A percentile compares a stretch with the other conserved stretches of the same genome.
phyloP scores from a whole-genome alignment of 768 basidiomycete genomes.

The Phanerochaete carnosa region DNA sequence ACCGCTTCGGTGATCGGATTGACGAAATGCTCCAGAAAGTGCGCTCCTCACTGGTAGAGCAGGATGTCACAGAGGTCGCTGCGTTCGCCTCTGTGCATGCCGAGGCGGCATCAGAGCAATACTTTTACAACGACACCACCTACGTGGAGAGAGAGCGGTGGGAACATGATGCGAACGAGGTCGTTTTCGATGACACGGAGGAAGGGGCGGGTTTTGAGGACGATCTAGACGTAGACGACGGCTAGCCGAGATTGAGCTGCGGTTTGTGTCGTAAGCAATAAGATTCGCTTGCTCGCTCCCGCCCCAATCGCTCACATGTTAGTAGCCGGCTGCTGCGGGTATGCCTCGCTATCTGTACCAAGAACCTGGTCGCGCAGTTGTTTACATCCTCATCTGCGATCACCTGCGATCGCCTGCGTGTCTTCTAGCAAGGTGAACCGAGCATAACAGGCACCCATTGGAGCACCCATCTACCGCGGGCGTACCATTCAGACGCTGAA shows the following conservation, averaged over 20 bases:
- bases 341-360: neutral
- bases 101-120: slow-evolving; percentile 17
- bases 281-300: neutral
- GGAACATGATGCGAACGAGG: slow-evolving; percentile 46
- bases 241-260: neutral
- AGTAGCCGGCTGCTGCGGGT: neutral
- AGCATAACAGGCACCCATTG: neutral
- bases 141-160: slow-evolving; percentile 28
- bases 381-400: neutral
- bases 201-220: slow-evolving; percentile 68
- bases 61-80: neutral
- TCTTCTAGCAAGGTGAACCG: neutral
- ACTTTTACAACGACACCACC: slow-evolving; percentile 12
- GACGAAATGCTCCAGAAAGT: slow-evolving; percentile 64
- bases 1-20: slow-evolving; percentile 69
- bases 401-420: neutral
- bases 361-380: neutral
- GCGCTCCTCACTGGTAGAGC: slow-evolving; percentile 35
- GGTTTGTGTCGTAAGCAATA: neutral
- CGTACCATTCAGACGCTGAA: no score
- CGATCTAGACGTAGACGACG: slow-evolving; percentile 20
- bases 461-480: neutral
- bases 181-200: slow-evolving; percentile 61
- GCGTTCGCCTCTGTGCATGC: slow-evolving; percentile 15
- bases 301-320: neutral